These are phyloP conservation scores for Paspalum notatum DNA, from an alignment of 176 grass and related monocot genomes.

Conservation along the genomic window DNA sequence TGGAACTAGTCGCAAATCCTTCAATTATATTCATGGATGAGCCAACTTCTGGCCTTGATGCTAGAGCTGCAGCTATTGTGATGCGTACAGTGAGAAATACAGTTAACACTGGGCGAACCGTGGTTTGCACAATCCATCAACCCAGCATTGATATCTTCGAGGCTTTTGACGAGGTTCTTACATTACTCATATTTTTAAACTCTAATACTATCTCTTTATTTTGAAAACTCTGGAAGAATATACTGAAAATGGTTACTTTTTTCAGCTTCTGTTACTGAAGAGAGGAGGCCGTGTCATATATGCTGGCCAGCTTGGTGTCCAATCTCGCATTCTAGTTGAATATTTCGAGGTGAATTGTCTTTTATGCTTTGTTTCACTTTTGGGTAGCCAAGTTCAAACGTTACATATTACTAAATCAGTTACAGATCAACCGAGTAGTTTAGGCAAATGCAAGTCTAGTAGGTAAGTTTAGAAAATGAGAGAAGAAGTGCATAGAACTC, in stretches of 20 bases:
- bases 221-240: neutral
- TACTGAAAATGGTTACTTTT: slow-evolving; percentile 28
- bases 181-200: neutral
- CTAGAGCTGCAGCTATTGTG: slow-evolving; percentile 90
- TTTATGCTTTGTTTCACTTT: neutral
- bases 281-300: slow-evolving; percentile 87
- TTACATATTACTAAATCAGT: neutral
- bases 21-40: slow-evolving; percentile 99
- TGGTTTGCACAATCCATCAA: slow-evolving; percentile 96
- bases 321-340: slow-evolving; percentile 77
- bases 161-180: slow-evolving; percentile 83
- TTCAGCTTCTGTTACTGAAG: slow-evolving; percentile 87
- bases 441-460: neutral
- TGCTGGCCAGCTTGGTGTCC: slow-evolving; percentile 72
- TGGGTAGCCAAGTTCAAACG: neutral
- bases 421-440: neutral
- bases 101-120: slow-evolving; percentile 89
- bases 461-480: slow-evolving; percentile 13
- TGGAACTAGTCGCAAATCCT: slow-evolving; percentile 89
- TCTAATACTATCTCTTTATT: neutral
- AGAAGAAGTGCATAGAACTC: neutral
- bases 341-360: slow-evolving; percentile 69
- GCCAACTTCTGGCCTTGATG: slow-evolving; percentile 95
- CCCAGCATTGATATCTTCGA: slow-evolving; percentile 98
- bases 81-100: slow-evolving; percentile 94